Percentiles rank a stretch among this genome's conserved stretches.
Conservation (phyloP, 106 monocot species). For the Phalaenopsis equestris region DNA sequence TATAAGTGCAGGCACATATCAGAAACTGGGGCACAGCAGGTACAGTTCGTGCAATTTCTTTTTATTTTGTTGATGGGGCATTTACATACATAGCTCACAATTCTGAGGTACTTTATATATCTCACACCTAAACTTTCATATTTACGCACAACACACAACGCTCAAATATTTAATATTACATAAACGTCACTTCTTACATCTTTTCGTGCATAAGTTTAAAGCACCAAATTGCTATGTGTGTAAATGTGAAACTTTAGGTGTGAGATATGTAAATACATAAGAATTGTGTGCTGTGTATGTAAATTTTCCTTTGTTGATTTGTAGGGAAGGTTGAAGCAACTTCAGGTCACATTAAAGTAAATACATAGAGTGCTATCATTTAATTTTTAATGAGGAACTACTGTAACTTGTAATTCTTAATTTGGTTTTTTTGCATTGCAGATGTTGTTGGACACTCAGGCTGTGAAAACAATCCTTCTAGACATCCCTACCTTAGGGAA, state of each 20-base stretch:
- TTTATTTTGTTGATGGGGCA: background rate
- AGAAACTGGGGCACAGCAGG: slow-evolving; percentile 99
- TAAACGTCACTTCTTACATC: too few relatives aligned
- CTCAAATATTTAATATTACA: too few relatives aligned
- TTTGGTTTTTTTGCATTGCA: slow-evolving; percentile 16
- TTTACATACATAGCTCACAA: too few relatives aligned
- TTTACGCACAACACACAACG: too few relatives aligned
- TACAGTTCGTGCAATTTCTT: slow-evolving; percentile 14
- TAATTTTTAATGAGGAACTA: background rate
- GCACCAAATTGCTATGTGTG: too few relatives aligned
- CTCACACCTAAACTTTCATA: too few relatives aligned
- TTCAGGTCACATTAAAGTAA: background rate
- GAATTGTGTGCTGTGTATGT: too few relatives aligned
- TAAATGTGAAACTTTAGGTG: too few relatives aligned
- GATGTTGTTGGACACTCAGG: slow-evolving; percentile 98
- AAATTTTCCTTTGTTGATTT: background rate
- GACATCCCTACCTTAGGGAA: slow-evolving; percentile 87
- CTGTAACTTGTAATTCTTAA: background rate
- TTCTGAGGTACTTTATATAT: too few relatives aligned
- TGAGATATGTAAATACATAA: too few relatives aligned
- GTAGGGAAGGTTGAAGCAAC: background rate
- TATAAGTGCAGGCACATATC: slow-evolving; percentile 95
- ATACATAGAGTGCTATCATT: background rate
- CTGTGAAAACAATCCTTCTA: slow-evolving; percentile 84
- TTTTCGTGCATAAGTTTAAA: too few relatives aligned